Base-by-base conservation (phyloP, 2,329 filamentous ascomycete genomes). In the Neofusicoccum parvum region DNA sequence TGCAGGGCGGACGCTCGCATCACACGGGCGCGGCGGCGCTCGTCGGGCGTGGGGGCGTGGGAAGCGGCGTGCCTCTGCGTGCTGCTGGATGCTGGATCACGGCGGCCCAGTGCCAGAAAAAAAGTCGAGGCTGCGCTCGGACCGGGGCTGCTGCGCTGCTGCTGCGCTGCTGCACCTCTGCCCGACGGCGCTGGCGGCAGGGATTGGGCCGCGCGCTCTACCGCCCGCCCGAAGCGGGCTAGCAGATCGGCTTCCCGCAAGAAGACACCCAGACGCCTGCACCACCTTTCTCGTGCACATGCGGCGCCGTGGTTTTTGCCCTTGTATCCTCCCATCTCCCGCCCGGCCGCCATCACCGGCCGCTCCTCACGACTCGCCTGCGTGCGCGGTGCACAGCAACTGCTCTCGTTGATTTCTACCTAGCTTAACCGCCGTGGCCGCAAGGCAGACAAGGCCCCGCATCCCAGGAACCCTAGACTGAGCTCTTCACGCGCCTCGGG, bases 371-470 rank as follows among this genome's bases (percentile, higher is more conserved):
- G 46, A 50, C 45, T 62, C 58, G 58, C 46, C 53, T 34, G 56
- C 56, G 56, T 43, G 56, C n/a, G 27, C 37, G 56, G 39, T 60
- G 56, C 56, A 48, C 36, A 43, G 23, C 27, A 15, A 6, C 43
- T 34, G 12, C 45, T 39, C 59, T 37, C 32, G 45, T 51, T 50
- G 46, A 50, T 51, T 62, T 51, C 59, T 62, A 50, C 36, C 45
- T 50, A 50, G 46, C 59, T 41, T 51, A 50, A 62, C 46, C 59
- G 32, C 43, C 43, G n/a, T 32, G 43, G 43, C 58, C 46, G 59
- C 59, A 60, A 60, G 56, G 56, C 56, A 60, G 56, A 60, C 56
- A 60, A 58, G 56, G 65, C 56, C 56, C 56, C 56, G 56, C 56
- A 60, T 60, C 56, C 56, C 56, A 60, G 56, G 56, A 60, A 60